Evolutionary conservation across 148 eudicot species (phyloP).

Genomic region (Fagopyrum tataricum): DNA sequence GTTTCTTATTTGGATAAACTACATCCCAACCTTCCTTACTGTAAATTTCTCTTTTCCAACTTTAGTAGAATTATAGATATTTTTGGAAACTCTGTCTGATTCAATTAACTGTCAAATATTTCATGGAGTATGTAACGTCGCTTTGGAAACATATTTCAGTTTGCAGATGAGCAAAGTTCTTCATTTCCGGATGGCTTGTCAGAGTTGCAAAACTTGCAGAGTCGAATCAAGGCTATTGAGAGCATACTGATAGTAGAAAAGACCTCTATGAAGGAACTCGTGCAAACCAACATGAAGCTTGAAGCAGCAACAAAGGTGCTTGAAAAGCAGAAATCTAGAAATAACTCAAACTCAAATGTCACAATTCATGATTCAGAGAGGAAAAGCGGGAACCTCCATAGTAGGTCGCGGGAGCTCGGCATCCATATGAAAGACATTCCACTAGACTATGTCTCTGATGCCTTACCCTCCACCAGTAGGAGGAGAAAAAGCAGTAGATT

Average conservation of each 20-base stretch:
- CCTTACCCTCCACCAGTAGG: slow-evolving; percentile 26
- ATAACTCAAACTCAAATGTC: slow-evolving; percentile 20
- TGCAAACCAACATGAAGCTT: slow-evolving; percentile 23
- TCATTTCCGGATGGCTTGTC: slow-evolving; percentile 23
- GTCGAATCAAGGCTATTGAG: slow-evolving; percentile 54
- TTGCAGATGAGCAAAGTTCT: slow-evolving; percentile 20
- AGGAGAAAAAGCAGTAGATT: slow-evolving; percentile 37
- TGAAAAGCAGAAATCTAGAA: slow-evolving; percentile 31
- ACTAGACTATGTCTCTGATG: slow-evolving; percentile 62
- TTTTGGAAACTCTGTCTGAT: no score
- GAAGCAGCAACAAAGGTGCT: slow-evolving; percentile 41
- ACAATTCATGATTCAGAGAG: slow-evolving; percentile 19
- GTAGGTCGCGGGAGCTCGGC: slow-evolving; percentile 16
- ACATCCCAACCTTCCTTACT: background rate
- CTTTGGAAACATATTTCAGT: slow-evolving; percentile 19
- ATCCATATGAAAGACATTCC: slow-evolving; percentile 81
- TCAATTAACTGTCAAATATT: no score
- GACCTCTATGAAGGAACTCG: slow-evolving; percentile 24
- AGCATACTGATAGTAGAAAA: slow-evolving; percentile 37
- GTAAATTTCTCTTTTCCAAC: background rate
- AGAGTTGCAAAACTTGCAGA: slow-evolving; percentile 55
- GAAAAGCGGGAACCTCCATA: slow-evolving; percentile 11
- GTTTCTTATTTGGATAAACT: background rate
- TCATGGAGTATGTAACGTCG: no score
- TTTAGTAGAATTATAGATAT: no score